Evolutionary conservation across 2,329 filamentous ascomycete species (phyloP), one percentile per base, ranked within the genome.

Genomic region (Botrytis squamosa): DNA sequence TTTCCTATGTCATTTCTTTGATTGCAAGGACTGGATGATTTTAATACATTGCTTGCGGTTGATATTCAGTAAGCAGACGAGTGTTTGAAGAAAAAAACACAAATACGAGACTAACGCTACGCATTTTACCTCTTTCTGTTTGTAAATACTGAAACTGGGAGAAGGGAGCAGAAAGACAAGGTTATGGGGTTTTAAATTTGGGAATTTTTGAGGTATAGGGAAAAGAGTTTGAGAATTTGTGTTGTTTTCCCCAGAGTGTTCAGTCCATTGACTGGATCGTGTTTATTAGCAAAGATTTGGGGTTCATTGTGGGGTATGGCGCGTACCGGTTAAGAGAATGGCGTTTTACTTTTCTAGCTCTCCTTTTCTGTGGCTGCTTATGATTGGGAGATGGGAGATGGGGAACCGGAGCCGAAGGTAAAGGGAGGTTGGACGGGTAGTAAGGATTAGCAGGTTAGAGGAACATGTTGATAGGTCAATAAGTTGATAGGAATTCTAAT

Each of bases 251-350:
- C 38, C 65, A 25, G 46, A 68, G 29, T 29, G 16, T 57, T n/a
- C 36, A 0, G 33, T 68, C 65, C 46, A 16, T 29, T 29, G 49
- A 29, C 25, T 42, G 65, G 49, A 68, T 38, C 55, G 5, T 68
- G 65, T 68, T 57, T 68, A 68, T 68, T 57, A 68, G 36, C 46
- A 55, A 40, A 68, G 65, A 68, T 55, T 55, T 36, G 46, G 65
- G 25, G 12, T 55, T 57, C 65, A 68, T 68, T 55, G 36, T 40
- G 65, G 65, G 46, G 38, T 29, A 55, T 68, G 65, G 65, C 52
- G 65, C 46, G 65, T 55, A 55, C 25, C 20, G 65, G 65, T 36
- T 36, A 33, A 55, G 65, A 68, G 46, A 68, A 40, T 68, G 65
- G 65, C 65, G 65, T 68, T 55, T 40, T 55, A 36, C 49, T 29